A percentile compares a stretch with the other conserved stretches of the same genome.
Evolutionary conservation across 176 grass and related monocot genomes (phyloP).

Genomic region (Aegilops bicornis): DNA sequence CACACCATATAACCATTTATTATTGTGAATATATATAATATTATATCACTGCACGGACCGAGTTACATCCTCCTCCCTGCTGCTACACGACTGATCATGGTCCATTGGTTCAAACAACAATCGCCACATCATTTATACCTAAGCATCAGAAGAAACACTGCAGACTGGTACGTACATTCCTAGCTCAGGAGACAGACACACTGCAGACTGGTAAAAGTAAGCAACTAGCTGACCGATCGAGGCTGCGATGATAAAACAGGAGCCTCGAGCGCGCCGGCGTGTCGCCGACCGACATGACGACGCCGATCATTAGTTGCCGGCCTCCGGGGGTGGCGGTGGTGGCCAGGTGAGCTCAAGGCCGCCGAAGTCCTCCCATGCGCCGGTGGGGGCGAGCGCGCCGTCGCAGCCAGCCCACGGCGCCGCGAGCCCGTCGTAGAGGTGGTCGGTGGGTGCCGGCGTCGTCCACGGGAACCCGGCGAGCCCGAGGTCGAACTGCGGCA

Average conservation of each 20-base stretch:
- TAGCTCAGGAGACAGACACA: background rate
- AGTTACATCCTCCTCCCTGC: too few species aligned
- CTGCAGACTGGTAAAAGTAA: background rate
- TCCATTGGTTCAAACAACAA: too few species aligned
- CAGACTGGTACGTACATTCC: background rate
- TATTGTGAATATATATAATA: too few species aligned
- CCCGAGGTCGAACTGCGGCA: constrained; percentile 26
- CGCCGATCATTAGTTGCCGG: background rate
- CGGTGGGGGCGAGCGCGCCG: background rate
- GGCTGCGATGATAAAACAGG: constrained; percentile 56
- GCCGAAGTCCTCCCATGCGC: constrained; percentile 41
- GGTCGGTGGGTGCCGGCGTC: background rate
- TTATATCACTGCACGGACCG: too few species aligned
- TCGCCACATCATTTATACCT: background rate
- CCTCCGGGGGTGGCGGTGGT: constrained; percentile 21
- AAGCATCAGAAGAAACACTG: background rate
- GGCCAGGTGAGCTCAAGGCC: constrained; percentile 33
- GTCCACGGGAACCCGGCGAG: constrained; percentile 12
- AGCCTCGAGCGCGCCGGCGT: constrained; percentile 26
- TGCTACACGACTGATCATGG: too few species aligned
- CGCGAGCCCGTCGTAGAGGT: background rate
- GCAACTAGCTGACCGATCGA: background rate
- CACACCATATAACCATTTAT: too few species aligned
- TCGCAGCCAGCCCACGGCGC: constrained; percentile 20
- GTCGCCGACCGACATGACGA: background rate